Evolutionary conservation across 805 yeast genomes (phyloP).

Genomic region (Candida sphagnicola): DNA sequence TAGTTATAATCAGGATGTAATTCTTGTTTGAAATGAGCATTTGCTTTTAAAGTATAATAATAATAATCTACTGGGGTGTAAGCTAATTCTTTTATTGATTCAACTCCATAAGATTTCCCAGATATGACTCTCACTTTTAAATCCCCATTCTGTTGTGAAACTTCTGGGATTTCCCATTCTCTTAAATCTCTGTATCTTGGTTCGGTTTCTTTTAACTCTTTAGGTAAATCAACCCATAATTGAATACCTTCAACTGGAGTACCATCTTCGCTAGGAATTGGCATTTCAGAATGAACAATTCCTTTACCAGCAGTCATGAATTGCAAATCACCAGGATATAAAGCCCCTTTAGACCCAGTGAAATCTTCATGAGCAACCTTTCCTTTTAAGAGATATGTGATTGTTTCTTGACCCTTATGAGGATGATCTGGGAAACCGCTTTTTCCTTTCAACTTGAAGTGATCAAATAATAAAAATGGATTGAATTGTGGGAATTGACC

Average conservation of each 20-base stretch:
- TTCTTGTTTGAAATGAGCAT: slow-evolving; percentile 58
- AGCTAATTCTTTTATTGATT: slow-evolving; percentile 67
- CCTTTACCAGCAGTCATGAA: slow-evolving; percentile 93
- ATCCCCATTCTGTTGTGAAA: slow-evolving; percentile 54
- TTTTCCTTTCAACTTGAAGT: slow-evolving; percentile 48
- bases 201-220: slow-evolving; percentile 43
- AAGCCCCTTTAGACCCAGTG: slow-evolving; percentile 71
- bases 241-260: slow-evolving; percentile 61
- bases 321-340: slow-evolving; percentile 78
- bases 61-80: slow-evolving; percentile 76
- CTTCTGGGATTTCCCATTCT: slow-evolving; percentile 63
- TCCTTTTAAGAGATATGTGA: slow-evolving; percentile 26
- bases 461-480: slow-evolving; percentile 79
- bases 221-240: slow-evolving; percentile 82
- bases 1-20: slow-evolving; percentile 59
- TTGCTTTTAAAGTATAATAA: slow-evolving; percentile 58
- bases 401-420: slow-evolving; percentile 33
- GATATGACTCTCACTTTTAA: slow-evolving; percentile 67
- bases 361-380: slow-evolving; percentile 53
- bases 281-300: slow-evolving; percentile 82
- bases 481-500: slow-evolving; percentile 65
- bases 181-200: slow-evolving; percentile 21
- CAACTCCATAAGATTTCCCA: slow-evolving; percentile 70
- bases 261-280: slow-evolving; percentile 51
- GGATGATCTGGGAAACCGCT: slow-evolving; percentile 51